phyloP scores from a whole-genome alignment of 2,329 filamentous ascomycete genomes.

The Alternaria viburni region DNA sequence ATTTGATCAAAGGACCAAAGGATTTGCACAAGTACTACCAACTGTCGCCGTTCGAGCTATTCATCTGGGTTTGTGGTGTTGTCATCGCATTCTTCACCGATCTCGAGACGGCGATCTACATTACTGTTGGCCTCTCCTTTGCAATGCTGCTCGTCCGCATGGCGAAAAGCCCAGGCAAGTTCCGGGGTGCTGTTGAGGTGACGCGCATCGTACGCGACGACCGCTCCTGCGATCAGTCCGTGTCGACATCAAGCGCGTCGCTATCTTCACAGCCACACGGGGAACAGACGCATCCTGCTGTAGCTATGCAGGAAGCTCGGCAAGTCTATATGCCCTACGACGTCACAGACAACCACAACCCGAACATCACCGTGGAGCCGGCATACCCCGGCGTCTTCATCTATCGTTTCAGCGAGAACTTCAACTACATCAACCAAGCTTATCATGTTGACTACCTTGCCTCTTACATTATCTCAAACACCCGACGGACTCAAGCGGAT shows the following conservation, averaged over 20 bases:
- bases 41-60: constrained; percentile 82
- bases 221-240: constrained; percentile 53
- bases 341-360: constrained; percentile 65
- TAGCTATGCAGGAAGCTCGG: background rate
- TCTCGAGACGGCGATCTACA: constrained; percentile 90
- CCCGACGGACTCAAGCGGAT: constrained; percentile 25
- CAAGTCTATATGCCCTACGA: constrained; percentile 40
- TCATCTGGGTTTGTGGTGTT: constrained; percentile 90
- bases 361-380: constrained; percentile 63
- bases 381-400: constrained; percentile 85
- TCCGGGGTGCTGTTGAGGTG: constrained; percentile 27
- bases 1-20: constrained; percentile 86
- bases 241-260: constrained; percentile 46
- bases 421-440: constrained; percentile 91
- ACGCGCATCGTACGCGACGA: constrained; percentile 48
- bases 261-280: constrained; percentile 43
- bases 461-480: constrained; percentile 65
- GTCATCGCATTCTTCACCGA: constrained; percentile 81
- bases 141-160: constrained; percentile 77
- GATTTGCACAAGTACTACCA: constrained; percentile 92
- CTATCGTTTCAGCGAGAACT: constrained; percentile 89
- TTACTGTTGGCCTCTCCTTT: constrained; percentile 76
- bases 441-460: constrained; percentile 81
- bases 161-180: constrained; percentile 33
- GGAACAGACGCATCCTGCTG: background rate